These are phyloP conservation scores for Hypoxylon crocopeplum DNA, from an alignment of 495 filamentous ascomycete species.

Conservation along the genomic window DNA sequence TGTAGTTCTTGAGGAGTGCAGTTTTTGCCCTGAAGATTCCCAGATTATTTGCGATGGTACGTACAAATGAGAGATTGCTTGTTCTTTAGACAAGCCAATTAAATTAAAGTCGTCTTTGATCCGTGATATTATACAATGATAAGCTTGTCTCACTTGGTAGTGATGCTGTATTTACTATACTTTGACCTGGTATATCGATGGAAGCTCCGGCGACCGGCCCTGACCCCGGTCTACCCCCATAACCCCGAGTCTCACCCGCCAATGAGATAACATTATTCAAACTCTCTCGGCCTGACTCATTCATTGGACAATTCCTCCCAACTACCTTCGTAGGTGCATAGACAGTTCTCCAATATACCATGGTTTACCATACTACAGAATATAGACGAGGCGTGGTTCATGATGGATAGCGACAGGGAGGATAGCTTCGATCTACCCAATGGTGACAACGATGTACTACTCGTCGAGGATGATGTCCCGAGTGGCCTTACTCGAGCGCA, in stretches of 20 bases:
- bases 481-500: constrained; percentile 36
- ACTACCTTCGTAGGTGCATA: too few species aligned
- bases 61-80: constrained; percentile 17
- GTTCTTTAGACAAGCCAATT: not conserved
- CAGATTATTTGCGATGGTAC: constrained; percentile 18
- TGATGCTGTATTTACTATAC: too few species aligned
- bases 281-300: constrained; percentile 28
- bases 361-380: not conserved
- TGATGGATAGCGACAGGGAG: constrained; percentile 20
- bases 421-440: constrained; percentile 10
- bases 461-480: not conserved
- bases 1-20: not conserved
- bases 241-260: not conserved
- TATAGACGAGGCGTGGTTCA: not conserved
- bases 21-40: constrained; percentile 21
- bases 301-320: constrained; percentile 9
- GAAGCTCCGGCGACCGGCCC: constrained; percentile 24
- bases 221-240: not conserved
- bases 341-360: too few species aligned
- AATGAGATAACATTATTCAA: constrained; percentile 11
- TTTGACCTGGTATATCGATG: too few species aligned
- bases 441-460: not conserved
- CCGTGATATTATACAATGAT: too few species aligned
- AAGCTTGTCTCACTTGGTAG: too few species aligned
- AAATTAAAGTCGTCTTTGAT: too few species aligned